phyloP scores from a whole-genome alignment of 2,329 filamentous ascomycete genomes.

The Aspergillus ruber region DNA sequence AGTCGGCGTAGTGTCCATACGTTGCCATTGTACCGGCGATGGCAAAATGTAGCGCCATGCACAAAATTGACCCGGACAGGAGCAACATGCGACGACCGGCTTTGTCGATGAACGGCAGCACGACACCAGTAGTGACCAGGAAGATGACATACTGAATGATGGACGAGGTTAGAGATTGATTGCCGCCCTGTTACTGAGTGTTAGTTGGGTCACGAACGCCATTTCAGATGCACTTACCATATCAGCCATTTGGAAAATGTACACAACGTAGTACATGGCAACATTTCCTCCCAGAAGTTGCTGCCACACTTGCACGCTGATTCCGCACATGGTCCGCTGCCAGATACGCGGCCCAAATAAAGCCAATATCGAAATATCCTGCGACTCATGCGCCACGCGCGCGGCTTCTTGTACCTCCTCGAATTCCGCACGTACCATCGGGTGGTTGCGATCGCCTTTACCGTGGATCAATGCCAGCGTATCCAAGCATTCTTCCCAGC shows the following conservation, averaged over 20 bases:
- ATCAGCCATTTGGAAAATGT: conserved; percentile 55
- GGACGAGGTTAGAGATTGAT: conserved; percentile 45
- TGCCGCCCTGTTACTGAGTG: conserved; percentile 21
- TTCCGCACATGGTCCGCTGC: conserved; percentile 47
- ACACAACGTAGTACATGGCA: conserved; percentile 55
- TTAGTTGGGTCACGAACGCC: conserved; percentile 2
- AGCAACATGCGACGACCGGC: conserved; percentile 46
- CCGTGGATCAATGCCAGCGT: conserved; percentile 54
- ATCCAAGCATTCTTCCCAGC: conserved; percentile 48
- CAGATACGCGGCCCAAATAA: conserved; percentile 46
- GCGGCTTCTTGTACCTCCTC: conserved; percentile 31
- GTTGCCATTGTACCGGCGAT: conserved; percentile 49
- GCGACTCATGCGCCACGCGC: conserved; percentile 24
- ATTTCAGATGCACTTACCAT: conserved; percentile 26
- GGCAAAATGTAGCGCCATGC: conserved; percentile 46
- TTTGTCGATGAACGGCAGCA: conserved; percentile 47
- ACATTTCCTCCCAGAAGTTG: conserved; percentile 54
- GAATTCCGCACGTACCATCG: conserved; percentile 50
- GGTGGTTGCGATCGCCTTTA: conserved; percentile 48
- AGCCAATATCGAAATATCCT: conserved; percentile 29
- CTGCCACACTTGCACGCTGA: conserved; percentile 52
- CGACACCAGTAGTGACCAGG: conserved; percentile 46
- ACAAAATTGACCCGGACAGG: conserved; percentile 41
- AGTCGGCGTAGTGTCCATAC: conserved; percentile 41
- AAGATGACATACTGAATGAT: conserved; percentile 54